Conservation (phyloP, 192 early-diverging fungal species). For the Linnemannia hyalina region DNA sequence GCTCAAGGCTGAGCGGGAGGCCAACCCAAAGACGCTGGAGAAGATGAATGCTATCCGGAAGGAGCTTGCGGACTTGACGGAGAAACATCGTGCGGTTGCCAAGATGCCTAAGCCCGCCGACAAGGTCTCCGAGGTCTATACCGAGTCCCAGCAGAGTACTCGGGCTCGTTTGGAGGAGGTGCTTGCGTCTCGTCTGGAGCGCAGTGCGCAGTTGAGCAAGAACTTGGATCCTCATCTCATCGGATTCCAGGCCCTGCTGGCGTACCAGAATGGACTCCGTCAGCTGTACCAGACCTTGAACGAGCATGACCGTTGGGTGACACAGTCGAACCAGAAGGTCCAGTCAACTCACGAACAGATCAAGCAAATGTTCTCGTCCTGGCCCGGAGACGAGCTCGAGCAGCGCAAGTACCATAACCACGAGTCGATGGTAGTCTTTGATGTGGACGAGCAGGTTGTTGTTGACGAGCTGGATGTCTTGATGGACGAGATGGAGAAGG, state of each 20-base stretch:
- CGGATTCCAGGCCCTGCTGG: constrained; percentile 32
- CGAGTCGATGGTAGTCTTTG: constrained; percentile 47
- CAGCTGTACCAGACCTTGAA: constrained; percentile 25
- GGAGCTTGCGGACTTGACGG: constrained; percentile 28
- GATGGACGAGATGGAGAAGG: constrained; percentile 44
- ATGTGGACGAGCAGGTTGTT: constrained; percentile 49
- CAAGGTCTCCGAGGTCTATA: constrained; percentile 34
- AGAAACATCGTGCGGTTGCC: background rate
- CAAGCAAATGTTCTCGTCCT: constrained; percentile 49
- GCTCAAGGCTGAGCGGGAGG: constrained; percentile 38
- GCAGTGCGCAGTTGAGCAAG: constrained; percentile 19
- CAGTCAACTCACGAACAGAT: constrained; percentile 45
- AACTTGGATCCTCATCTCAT: constrained; percentile 20
- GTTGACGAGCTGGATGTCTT: constrained; percentile 49
- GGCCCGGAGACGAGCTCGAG: constrained; percentile 51
- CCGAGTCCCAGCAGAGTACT: constrained; percentile 2
- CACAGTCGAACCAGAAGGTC: constrained; percentile 21
- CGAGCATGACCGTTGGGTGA: constrained; percentile 42
- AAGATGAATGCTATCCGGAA: constrained; percentile 36
- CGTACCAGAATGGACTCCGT: constrained; percentile 45
- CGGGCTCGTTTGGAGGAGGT: constrained; percentile 25
- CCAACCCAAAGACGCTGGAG: constrained; percentile 27
- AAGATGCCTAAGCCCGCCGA: constrained; percentile 43
- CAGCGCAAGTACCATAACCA: constrained; percentile 25
- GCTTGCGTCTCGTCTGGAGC: constrained; percentile 10